phyloP scores from a whole-genome alignment of 73 alveolate species.

The Paramecium octaurelia region DNA sequence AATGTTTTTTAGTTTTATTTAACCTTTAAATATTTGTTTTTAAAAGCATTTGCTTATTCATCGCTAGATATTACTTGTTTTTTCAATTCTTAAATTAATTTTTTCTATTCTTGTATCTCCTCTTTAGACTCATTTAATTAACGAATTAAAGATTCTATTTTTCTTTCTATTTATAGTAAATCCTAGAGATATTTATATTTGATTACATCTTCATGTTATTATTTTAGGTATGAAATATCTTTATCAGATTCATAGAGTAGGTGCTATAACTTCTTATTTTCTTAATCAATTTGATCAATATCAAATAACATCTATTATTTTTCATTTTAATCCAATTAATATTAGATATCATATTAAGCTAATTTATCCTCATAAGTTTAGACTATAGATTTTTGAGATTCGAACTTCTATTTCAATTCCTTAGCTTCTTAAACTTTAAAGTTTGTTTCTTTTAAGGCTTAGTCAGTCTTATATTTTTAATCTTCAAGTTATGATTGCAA shows the following conservation, averaged over 20 bases:
- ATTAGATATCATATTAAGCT: constrained; percentile 28
- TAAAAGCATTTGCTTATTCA: not conserved
- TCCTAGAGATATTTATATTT: not conserved
- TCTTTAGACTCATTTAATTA: not conserved
- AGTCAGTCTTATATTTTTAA: constrained; percentile 16
- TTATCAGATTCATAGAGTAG: not conserved
- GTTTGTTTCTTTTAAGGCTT: not conserved
- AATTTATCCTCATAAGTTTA: not conserved
- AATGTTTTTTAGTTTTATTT: not conserved
- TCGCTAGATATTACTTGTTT: not conserved
- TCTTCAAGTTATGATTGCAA: not conserved
- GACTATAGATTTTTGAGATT: not conserved
- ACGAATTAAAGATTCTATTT: not conserved
- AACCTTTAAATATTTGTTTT: not conserved
- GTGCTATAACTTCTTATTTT: not conserved
- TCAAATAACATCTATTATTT: not conserved
- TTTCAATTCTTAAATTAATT: not conserved
- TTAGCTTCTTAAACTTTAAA: not conserved
- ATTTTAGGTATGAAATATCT: not conserved
- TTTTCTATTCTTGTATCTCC: not conserved
- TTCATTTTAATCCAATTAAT: constrained; percentile 16
- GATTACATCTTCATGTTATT: constrained; percentile 17
- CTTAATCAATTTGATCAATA: not conserved
- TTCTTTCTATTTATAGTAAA: not conserved
- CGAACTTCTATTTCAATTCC: not conserved